A percentile compares a stretch with the other conserved stretches of the same genome.
Evolutionary conservation across 2,329 filamentous ascomycete species (phyloP).

Genomic region (Polytolypa hystricis): DNA sequence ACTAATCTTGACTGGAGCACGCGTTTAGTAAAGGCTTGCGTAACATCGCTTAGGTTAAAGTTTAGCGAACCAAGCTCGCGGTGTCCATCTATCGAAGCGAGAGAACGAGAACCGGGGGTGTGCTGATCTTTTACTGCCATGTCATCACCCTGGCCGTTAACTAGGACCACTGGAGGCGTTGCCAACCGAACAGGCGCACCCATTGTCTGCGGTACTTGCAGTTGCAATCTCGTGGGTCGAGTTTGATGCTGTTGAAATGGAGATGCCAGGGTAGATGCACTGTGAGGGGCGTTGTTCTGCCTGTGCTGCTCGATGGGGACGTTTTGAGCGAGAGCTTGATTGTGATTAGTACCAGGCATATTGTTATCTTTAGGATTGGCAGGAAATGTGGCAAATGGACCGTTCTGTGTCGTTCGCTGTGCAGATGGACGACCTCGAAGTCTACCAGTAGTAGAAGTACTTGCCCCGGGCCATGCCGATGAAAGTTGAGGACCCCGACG

Average conservation of each 20-base stretch:
- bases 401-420: conserved; percentile 54
- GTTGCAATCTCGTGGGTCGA: conserved; percentile 29
- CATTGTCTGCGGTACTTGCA: conserved; percentile 32
- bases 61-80: conserved; percentile 5
- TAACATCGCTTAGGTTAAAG: conserved; percentile 23
- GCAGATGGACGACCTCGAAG: conserved; percentile 69
- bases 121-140: no score
- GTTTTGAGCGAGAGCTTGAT: conserved; percentile 4
- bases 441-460: conserved; percentile 54
- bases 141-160: conserved; percentile 29
- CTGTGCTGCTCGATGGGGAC: no score
- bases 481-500: conserved; percentile 80
- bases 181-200: conserved; percentile 33
- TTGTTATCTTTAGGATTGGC: conserved; percentile 23
- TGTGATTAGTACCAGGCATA: not conserved
- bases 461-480: conserved; percentile 71
- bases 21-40: conserved; percentile 22
- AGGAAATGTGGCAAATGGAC: conserved; percentile 59
- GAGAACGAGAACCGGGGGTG: not conserved
- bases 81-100: no score
- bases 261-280: not conserved
- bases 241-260: conserved; percentile 14
- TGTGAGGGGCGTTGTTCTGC: conserved; percentile 9
- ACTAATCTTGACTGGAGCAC: conserved; percentile 21
- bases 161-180: conserved; percentile 30